Conservation (phyloP, 2,329 filamentous ascomycete species). For the Fusarium albidum region DNA sequence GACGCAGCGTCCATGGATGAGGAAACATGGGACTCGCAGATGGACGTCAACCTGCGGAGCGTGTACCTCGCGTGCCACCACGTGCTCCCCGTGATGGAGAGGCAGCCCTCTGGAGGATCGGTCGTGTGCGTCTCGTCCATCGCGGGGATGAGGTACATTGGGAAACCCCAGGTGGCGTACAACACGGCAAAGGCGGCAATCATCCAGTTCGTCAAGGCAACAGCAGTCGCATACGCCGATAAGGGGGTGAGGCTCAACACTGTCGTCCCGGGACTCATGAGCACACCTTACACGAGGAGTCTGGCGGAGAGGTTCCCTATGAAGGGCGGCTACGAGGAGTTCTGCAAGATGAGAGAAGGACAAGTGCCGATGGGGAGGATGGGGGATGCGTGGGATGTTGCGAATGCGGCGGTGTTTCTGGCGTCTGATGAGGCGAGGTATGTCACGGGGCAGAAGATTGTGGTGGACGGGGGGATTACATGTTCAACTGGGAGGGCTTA, state of each 20-base stretch:
- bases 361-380: conserved; percentile 68
- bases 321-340: conserved; percentile 56
- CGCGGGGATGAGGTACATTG: conserved; percentile 59
- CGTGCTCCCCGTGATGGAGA: conserved; percentile 63
- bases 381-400: conserved; percentile 68
- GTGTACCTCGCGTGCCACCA: conserved; percentile 62
- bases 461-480: conserved; percentile 57
- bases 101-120: conserved; percentile 49
- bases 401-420: conserved; percentile 64
- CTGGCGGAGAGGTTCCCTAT: conserved; percentile 55
- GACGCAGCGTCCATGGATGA: conserved; percentile 58
- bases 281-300: conserved; percentile 59
- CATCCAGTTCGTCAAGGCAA: conserved; percentile 58
- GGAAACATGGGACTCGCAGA: conserved; percentile 59
- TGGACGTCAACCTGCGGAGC: conserved; percentile 64
- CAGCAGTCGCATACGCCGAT: conserved; percentile 58
- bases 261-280: conserved; percentile 64
- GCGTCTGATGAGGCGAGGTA: conserved; percentile 66
- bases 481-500: conserved; percentile 46
- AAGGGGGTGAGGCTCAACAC: conserved; percentile 60
- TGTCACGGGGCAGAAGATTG: conserved; percentile 64
- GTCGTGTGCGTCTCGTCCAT: conserved; percentile 60
- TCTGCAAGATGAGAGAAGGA: conserved; percentile 57
- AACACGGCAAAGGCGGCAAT: conserved; percentile 60
- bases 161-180: conserved; percentile 61